These are phyloP conservation scores for Zygotorulaspora chibaensis DNA, from an alignment of 805 yeast species.

Conservation along the genomic window DNA sequence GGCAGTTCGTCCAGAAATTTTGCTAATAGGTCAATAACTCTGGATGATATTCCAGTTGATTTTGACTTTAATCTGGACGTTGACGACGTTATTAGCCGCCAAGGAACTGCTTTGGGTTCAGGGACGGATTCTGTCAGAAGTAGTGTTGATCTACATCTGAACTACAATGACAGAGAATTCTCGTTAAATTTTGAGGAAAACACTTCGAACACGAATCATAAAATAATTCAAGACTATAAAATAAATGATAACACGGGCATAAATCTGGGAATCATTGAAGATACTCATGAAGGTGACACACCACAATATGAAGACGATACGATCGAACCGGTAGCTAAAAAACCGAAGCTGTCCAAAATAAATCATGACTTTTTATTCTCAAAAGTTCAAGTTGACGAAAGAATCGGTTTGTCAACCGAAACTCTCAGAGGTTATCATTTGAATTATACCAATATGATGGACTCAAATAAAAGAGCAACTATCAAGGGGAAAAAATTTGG, in stretches of 20 bases:
- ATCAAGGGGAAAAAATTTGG: conserved; percentile 3
- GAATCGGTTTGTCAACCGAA: conserved; percentile 27
- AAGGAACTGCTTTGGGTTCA: conserved; percentile 19
- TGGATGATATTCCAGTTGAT: conserved; percentile 25
- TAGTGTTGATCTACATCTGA: conserved; percentile 6
- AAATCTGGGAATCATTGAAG: conserved; percentile 10
- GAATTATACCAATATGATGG: conserved; percentile 23
- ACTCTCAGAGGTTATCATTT: conserved; percentile 22
- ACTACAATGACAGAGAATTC: conserved; percentile 12
- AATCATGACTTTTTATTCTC: background rate
- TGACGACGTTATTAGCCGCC: conserved; percentile 29
- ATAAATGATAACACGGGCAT: conserved; percentile 8
- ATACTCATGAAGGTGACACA: conserved; percentile 4
- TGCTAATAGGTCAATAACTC: conserved; percentile 8
- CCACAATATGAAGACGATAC: conserved; percentile 12
- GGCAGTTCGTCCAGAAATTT: background rate
- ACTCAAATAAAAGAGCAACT: background rate
- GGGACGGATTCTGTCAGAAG: conserved; percentile 8
- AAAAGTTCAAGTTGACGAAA: conserved; percentile 19
- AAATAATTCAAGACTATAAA: conserved; percentile 1
- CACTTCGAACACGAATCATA: conserved; percentile 11
- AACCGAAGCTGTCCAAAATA: background rate
- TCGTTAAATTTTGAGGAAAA: conserved; percentile 14
- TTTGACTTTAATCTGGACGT: conserved; percentile 29
- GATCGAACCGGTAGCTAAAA: conserved; percentile 12